Evolutionary conservation across 1,284 basidiomycete genomes (phyloP).

Genomic region (Leccinum angustisporum): DNA sequence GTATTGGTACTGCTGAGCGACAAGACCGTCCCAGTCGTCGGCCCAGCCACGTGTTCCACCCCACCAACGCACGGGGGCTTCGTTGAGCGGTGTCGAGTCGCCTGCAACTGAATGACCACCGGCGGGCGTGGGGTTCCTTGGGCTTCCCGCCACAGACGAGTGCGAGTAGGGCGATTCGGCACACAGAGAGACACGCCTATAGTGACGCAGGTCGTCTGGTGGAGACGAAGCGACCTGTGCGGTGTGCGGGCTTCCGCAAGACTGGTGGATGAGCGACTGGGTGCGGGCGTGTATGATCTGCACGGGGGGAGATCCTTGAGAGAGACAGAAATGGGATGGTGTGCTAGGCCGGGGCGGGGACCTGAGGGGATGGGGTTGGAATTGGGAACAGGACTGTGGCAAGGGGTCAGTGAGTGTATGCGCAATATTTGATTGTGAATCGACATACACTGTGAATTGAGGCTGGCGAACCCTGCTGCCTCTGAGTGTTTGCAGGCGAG

Average conservation of each 20-base stretch:
- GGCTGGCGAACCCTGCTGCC: conserved; percentile 9
- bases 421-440: neutral
- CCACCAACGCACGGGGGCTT: conserved; percentile 24
- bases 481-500: conserved; percentile 10
- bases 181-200: conserved; percentile 13
- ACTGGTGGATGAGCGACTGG: conserved; percentile 21
- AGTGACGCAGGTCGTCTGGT: neutral
- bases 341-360: conserved; percentile 7
- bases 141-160: neutral
- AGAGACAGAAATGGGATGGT: conserved; percentile 8
- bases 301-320: conserved; percentile 9
- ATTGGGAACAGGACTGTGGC: conserved; percentile 12
- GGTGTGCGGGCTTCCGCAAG: conserved; percentile 7
- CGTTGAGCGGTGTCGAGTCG: conserved; percentile 19
- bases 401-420: neutral
- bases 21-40: conserved; percentile 20
- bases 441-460: conserved; percentile 15
- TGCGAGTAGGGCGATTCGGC: neutral
- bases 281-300: conserved; percentile 16
- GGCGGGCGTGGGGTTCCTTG: neutral
- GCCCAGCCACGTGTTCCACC: conserved; percentile 17
- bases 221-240: conserved; percentile 4
- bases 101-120: neutral
- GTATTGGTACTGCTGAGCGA: neutral
- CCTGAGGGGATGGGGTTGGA: conserved; percentile 2